A percentile compares a stretch with the other conserved stretches of the same genome.
phyloP scores from a whole-genome alignment of 2,329 filamentous ascomycete species.

The Aureobasidium vineae region DNA sequence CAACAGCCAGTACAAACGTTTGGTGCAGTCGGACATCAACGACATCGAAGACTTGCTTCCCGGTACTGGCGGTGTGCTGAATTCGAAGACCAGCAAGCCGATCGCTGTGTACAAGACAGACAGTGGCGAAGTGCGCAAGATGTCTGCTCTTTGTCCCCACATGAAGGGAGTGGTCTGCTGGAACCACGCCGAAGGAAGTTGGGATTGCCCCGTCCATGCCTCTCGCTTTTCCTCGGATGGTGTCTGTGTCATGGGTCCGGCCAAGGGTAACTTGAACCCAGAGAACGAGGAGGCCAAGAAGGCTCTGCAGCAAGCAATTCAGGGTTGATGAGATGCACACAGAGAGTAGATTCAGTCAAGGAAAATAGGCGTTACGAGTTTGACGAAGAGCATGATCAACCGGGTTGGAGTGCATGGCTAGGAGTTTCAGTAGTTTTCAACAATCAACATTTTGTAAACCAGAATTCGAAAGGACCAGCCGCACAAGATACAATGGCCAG shows the following conservation, averaged over 20 bases:
- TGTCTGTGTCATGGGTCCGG: conserved; percentile 44
- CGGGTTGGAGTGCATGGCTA: not conserved
- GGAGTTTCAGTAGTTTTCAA: not conserved
- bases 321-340: not conserved
- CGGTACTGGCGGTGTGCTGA: conserved; percentile 55
- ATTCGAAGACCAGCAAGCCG: conserved; percentile 48
- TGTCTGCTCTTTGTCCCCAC: conserved; percentile 58
- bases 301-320: conserved; percentile 30
- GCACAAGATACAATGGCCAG: too few relatives aligned
- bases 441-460: not conserved
- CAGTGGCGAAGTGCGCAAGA: conserved; percentile 50
- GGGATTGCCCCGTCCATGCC: conserved; percentile 54
- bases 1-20: conserved; percentile 57
- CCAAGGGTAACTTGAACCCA: conserved; percentile 41
- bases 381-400: not conserved
- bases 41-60: conserved; percentile 56
- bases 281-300: conserved; percentile 35
- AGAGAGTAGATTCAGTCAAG: not conserved
- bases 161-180: conserved; percentile 57
- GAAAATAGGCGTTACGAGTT: not conserved
- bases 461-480: too few relatives aligned
- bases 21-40: conserved; percentile 53
- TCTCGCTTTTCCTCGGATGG: conserved; percentile 47
- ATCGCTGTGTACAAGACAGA: conserved; percentile 59
- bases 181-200: conserved; percentile 56